phyloP scores from a whole-genome alignment of 75 land plant genomes.

The Cupressus sempervirens region DNA sequence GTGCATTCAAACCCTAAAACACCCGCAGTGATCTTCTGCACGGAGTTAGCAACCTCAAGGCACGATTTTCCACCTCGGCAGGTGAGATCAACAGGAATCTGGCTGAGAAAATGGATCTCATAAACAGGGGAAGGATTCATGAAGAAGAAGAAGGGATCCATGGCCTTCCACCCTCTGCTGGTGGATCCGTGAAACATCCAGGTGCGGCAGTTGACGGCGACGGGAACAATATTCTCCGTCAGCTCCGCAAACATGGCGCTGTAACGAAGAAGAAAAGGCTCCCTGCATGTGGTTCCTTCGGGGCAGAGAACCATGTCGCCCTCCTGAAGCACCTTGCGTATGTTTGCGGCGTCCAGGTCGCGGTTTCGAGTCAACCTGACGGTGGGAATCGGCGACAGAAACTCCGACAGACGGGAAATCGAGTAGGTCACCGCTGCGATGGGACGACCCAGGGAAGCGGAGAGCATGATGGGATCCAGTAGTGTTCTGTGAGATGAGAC shows the following conservation, averaged over 20 bases:
- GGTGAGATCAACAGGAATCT: neutral
- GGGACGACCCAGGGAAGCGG: neutral
- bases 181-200: conserved; percentile 22
- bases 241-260: conserved; percentile 31
- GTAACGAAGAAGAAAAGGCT: conserved; percentile 29
- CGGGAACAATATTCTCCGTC: conserved; percentile 20
- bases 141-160: conserved; percentile 27
- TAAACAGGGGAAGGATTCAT: conserved; percentile 26
- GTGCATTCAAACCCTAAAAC: conserved; percentile 26
- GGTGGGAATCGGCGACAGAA: conserved; percentile 23
- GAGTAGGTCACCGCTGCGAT: conserved; percentile 20
- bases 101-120: conserved; percentile 17
- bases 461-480: conserved; percentile 17
- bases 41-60: conserved; percentile 20
- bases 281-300: conserved; percentile 33
- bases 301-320: conserved; percentile 28
- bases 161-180: conserved; percentile 23
- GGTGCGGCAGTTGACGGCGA: conserved; percentile 12
- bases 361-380: conserved; percentile 20
- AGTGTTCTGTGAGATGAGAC: conserved; percentile 28
- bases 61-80: conserved; percentile 6
- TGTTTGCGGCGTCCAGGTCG: conserved; percentile 15
- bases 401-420: conserved; percentile 19
- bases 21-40: conserved; percentile 19
- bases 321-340: conserved; percentile 3